Conservation (phyloP, 1,284 basidiomycete species). For the Fomitopsis palustris region DNA sequence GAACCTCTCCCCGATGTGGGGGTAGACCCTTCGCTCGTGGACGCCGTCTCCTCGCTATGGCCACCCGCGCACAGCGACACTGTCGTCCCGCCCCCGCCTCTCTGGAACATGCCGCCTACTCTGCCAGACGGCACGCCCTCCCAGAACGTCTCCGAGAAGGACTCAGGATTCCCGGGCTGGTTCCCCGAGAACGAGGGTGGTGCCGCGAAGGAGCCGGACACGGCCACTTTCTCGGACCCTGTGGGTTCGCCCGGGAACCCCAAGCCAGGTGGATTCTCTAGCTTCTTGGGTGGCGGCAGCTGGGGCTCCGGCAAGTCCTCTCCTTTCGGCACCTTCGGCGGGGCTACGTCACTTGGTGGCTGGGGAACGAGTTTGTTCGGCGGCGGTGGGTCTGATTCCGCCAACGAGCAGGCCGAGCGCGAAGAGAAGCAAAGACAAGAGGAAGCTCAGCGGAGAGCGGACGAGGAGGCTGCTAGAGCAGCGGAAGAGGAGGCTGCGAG, state of each 20-base stretch:
- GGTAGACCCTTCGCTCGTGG: neutral
- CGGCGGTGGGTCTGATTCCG: constrained; percentile 2
- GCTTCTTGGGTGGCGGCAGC: constrained; percentile 17
- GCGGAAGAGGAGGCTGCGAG: constrained; percentile 12
- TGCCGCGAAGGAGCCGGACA: neutral
- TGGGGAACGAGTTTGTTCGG: constrained; percentile 10
- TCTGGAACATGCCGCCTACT: constrained; percentile 1
- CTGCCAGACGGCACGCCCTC: neutral
- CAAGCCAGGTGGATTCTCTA: constrained; percentile 19
- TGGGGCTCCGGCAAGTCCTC: constrained; percentile 10
- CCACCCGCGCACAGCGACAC: neutral
- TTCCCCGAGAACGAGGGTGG: neutral
- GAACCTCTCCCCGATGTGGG: constrained; percentile 13
- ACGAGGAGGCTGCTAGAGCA: constrained; percentile 10
- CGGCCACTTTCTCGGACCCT: constrained; percentile 17
- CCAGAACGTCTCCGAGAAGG: neutral
- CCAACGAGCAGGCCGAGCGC: constrained; percentile 9
- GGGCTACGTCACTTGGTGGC: constrained; percentile 3
- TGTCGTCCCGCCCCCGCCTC: constrained; percentile 3
- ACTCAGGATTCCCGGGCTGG: neutral
- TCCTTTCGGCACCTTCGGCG: constrained; percentile 4
- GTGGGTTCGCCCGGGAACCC: constrained; percentile 9
- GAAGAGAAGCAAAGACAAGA: constrained; percentile 12
- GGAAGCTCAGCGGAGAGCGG: constrained; percentile 9
- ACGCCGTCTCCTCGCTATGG: neutral